A percentile compares a stretch with the other conserved stretches of the same genome.
These are phyloP conservation scores for Ampelomyces quisqualis DNA, from an alignment of 2,329 filamentous ascomycete genomes.

Conservation along the genomic window DNA sequence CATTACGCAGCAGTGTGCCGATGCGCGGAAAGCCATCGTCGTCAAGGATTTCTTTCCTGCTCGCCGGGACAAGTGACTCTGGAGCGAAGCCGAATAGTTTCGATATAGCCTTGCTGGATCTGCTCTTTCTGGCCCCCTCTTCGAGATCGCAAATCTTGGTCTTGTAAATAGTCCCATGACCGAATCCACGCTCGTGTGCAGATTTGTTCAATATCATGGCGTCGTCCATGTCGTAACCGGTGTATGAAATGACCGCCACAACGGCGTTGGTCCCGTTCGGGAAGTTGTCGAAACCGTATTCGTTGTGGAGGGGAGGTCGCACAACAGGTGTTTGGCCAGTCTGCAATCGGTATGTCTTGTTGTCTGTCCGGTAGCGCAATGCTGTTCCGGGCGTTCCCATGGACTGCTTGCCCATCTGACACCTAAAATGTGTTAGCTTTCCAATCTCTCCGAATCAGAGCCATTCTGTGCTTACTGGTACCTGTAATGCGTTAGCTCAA, in stretches of 20 bases:
- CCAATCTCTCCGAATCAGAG: background rate
- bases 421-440: conserved; percentile 2
- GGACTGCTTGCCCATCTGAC: conserved; percentile 89
- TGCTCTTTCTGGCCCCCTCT: conserved; percentile 68
- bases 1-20: conserved; percentile 74
- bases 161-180: conserved; percentile 96
- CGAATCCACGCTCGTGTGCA: conserved; percentile 91
- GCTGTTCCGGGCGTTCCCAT: conserved; percentile 96
- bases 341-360: conserved; percentile 93
- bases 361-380: conserved; percentile 84
- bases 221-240: conserved; percentile 99
- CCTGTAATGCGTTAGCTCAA: background rate
- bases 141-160: conserved; percentile 88
- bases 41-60: conserved; percentile 72
- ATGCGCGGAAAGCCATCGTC: conserved; percentile 83
- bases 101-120: conserved; percentile 66
- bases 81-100: conserved; percentile 93
- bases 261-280: conserved; percentile 94
- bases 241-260: conserved; percentile 97
- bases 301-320: conserved; percentile 87
- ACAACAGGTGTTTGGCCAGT: conserved; percentile 96
- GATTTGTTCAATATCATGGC: conserved; percentile 99
- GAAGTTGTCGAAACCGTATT: conserved; percentile 97
- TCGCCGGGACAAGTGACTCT: conserved; percentile 67
- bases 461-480: background rate